A percentile compares a stretch with the other conserved stretches of the same genome.
Conservation (phyloP, 495 filamentous ascomycete genomes). For the Penicillium atrosanguineum region DNA sequence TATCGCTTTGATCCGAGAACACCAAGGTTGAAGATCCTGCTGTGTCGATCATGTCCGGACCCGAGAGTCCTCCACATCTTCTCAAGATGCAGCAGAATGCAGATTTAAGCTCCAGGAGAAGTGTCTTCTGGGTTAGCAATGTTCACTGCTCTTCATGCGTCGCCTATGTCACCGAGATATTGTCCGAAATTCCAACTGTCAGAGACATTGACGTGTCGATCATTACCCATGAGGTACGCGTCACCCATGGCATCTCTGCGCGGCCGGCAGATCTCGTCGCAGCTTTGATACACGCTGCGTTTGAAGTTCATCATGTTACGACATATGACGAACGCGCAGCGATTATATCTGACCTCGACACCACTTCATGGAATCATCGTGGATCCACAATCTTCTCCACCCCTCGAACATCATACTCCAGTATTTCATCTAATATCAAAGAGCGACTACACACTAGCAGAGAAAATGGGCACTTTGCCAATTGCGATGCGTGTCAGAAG, state of each 20-base stretch:
- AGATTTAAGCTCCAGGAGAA: constrained; percentile 17
- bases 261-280: constrained; percentile 33
- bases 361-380: constrained; percentile 29
- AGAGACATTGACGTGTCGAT: constrained; percentile 43
- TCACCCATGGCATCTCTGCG: constrained; percentile 31
- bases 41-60: constrained; percentile 2
- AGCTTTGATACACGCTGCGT: constrained; percentile 47
- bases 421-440: constrained; percentile 24
- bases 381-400: constrained; percentile 22
- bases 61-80: constrained; percentile 4
- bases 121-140: constrained; percentile 48
- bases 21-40: not conserved
- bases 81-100: constrained; percentile 10
- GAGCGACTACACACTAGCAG: constrained; percentile 20
- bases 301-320: constrained; percentile 48
- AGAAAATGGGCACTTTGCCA: constrained; percentile 38
- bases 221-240: constrained; percentile 43
- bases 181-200: constrained; percentile 35
- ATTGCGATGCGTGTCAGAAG: constrained; percentile 49
- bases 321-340: constrained; percentile 34
- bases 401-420: constrained; percentile 23
- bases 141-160: constrained; percentile 56
- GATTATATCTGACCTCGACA: constrained; percentile 34
- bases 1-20: not conserved
- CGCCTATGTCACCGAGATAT: constrained; percentile 43